phyloP scores from a whole-genome alignment of 2,329 filamentous ascomycete species.

The Sporothrix inflata region DNA sequence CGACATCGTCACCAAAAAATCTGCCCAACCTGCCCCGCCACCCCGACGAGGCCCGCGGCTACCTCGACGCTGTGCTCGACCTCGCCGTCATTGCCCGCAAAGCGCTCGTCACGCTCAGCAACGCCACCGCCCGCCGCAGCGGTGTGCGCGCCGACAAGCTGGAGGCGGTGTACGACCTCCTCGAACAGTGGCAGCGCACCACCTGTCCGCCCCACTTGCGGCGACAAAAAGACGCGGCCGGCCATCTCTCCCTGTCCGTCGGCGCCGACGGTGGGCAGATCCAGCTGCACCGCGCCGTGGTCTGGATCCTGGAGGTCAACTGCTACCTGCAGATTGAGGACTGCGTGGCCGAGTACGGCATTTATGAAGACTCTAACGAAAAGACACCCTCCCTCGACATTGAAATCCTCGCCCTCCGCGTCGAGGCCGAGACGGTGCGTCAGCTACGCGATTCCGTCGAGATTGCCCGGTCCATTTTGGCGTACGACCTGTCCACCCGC shows the following conservation, averaged over 20 bases:
- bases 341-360: conserved; percentile 32
- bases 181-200: conserved; percentile 27
- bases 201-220: conserved; percentile 27
- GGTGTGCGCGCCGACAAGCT: conserved; percentile 29
- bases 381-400: conserved; percentile 20
- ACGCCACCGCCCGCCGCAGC: conserved; percentile 24
- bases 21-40: background rate
- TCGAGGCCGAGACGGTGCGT: conserved; percentile 33
- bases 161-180: conserved; percentile 14
- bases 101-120: conserved; percentile 29
- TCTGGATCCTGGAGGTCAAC: conserved; percentile 34
- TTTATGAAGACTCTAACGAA: background rate
- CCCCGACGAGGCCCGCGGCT: conserved; percentile 28
- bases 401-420: conserved; percentile 22
- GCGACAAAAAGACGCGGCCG: background rate
- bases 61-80: conserved; percentile 35
- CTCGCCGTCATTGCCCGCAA: conserved; percentile 34
- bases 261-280: background rate
- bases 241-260: background rate
- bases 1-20: background rate
- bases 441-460: conserved; percentile 29
- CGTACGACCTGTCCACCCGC: background rate
- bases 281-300: conserved; percentile 32
- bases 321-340: conserved; percentile 35
- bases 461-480: conserved; percentile 27